Conservation (phyloP, 164 flowering plant species). For the Berberis thunbergii region DNA sequence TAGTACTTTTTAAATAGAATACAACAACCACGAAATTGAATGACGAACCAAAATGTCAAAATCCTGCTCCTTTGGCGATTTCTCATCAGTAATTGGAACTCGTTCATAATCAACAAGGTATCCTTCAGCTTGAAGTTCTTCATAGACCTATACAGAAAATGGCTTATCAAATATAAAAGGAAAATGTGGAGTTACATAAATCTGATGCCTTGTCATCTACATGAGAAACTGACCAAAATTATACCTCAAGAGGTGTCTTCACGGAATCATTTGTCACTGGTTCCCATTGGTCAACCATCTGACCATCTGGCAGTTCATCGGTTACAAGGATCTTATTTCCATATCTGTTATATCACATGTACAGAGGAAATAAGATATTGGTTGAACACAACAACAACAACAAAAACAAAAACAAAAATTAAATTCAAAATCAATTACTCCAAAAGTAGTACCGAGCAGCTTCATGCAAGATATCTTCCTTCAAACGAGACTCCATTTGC, state of each 20-base stretch:
- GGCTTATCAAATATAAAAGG: neutral
- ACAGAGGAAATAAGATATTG: slow-evolving; percentile 11
- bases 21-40: neutral
- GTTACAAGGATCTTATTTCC: slow-evolving; percentile 99
- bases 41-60: slow-evolving; percentile 78
- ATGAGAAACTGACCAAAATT: neutral
- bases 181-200: neutral
- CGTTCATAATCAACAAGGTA: slow-evolving; percentile 90
- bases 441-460: slow-evolving; percentile 54
- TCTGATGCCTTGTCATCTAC: neutral
- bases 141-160: slow-evolving; percentile 52
- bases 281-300: slow-evolving; percentile 99
- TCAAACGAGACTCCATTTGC: slow-evolving; percentile 89
- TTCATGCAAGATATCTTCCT: slow-evolving; percentile 78
- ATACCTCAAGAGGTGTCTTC: slow-evolving; percentile 86
- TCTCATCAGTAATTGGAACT: slow-evolving; percentile 93
- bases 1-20: neutral
- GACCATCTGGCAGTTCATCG: slow-evolving; percentile 97
- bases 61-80: slow-evolving; percentile 88
- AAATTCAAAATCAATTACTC: neutral
- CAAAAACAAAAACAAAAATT: neutral
- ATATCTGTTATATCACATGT: slow-evolving; percentile 52
- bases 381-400: neutral
- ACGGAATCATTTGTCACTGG: slow-evolving; percentile 69
- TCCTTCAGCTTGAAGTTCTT: slow-evolving; percentile 60